Conservation (phyloP, 441 rosid genomes). For the Aleurites moluccanus region DNA sequence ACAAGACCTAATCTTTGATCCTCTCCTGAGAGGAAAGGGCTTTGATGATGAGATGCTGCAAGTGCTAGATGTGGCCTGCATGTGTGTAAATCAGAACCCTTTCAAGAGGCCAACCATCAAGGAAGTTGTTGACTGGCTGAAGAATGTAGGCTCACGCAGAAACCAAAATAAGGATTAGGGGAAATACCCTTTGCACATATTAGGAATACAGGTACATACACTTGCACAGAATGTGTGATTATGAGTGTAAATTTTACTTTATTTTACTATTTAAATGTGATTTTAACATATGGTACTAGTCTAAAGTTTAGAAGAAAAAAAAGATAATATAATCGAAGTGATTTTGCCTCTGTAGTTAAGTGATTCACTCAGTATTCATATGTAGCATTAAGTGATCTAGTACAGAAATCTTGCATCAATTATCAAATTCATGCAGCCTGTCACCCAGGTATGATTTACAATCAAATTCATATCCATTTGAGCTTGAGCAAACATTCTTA, state of each 20-base stretch:
- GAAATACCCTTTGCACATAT: neutral
- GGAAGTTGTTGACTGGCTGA: conserved; percentile 3
- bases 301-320: neutral
- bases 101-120: neutral
- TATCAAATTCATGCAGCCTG: neutral
- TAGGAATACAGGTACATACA: neutral
- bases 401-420: neutral
- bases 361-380: neutral
- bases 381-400: neutral
- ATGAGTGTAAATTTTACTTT: neutral
- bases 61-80: neutral
- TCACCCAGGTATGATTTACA: too few species aligned
- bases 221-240: neutral
- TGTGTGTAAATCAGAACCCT: neutral
- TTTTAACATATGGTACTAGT: neutral
- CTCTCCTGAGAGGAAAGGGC: neutral
- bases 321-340: neutral
- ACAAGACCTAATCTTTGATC: neutral
- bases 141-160: neutral
- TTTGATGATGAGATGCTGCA: conserved; percentile 1
- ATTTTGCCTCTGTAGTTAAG: neutral
- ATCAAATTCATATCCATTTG: too few species aligned
- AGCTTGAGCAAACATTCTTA: too few species aligned
- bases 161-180: neutral
- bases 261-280: neutral